Evolutionary conservation across 805 yeast species (phyloP).

Genomic region (Candida caryicola): DNA sequence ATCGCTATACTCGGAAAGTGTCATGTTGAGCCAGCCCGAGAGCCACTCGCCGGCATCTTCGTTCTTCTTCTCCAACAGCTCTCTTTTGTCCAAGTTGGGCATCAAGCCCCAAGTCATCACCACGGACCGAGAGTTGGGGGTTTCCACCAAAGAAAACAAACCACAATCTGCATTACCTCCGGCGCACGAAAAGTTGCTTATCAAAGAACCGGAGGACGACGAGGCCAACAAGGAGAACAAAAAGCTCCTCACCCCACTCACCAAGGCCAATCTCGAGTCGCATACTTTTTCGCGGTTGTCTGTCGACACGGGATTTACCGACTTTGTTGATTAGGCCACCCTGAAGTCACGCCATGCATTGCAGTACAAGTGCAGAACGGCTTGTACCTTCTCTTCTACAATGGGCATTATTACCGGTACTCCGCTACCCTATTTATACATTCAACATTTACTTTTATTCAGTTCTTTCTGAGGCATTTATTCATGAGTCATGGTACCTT

Average conservation of each 20-base stretch:
- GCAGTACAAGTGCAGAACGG: too few relatives aligned
- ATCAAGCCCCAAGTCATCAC: slow-evolving; percentile 41
- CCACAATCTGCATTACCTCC: slow-evolving; percentile 1
- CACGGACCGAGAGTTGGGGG: slow-evolving; percentile 16
- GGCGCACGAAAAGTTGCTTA: slow-evolving; percentile 5
- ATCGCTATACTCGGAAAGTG: slow-evolving; percentile 34
- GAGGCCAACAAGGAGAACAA: slow-evolving; percentile 17
- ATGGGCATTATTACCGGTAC: too few relatives aligned
- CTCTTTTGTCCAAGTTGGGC: slow-evolving; percentile 38
- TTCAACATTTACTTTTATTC: slow-evolving; percentile 1
- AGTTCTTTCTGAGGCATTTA: slow-evolving; percentile 1
- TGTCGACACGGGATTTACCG: slow-evolving; percentile 5
- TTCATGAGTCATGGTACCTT: not conserved
- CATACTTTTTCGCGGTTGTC: slow-evolving; percentile 20
- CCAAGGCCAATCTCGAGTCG: slow-evolving; percentile 27
- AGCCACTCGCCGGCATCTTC: slow-evolving; percentile 25
- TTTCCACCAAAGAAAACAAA: slow-evolving; percentile 6
- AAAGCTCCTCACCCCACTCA: slow-evolving; percentile 21
- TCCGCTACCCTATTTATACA: not conserved
- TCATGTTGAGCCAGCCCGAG: slow-evolving; percentile 18
- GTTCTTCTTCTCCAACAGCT: slow-evolving; percentile 32
- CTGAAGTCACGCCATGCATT: not conserved
- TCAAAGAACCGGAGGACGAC: slow-evolving; percentile 4
- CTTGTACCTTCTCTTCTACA: too few relatives aligned
- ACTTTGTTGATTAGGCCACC: slow-evolving; percentile 9